Conservation (phyloP, 2,329 filamentous ascomycete genomes). For the Xylariomycetidae sp. region DNA sequence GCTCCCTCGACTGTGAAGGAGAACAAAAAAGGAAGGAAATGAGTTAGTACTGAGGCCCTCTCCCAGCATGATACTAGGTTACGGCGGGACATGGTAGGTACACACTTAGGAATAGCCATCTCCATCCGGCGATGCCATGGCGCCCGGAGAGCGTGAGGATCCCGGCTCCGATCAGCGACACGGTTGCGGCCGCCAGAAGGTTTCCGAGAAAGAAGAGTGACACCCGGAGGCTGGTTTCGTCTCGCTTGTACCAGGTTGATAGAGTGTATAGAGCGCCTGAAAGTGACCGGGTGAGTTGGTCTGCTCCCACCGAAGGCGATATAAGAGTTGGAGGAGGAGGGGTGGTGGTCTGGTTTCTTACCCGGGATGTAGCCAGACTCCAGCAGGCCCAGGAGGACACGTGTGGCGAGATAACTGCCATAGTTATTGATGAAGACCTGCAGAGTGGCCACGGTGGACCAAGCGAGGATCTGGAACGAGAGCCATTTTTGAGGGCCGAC, state of each 20-base stretch:
- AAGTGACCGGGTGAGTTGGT: too few relatives aligned
- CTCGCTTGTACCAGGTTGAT: slow-evolving; percentile 45
- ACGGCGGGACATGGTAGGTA: background rate
- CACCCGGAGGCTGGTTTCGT: slow-evolving; percentile 41
- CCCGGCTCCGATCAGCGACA: slow-evolving; percentile 42
- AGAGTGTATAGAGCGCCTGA: slow-evolving; percentile 47
- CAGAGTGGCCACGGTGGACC: slow-evolving; percentile 27
- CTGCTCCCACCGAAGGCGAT: too few relatives aligned
- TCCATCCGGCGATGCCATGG: slow-evolving; percentile 40
- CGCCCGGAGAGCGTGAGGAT: slow-evolving; percentile 40
- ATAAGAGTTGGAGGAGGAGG: too few relatives aligned
- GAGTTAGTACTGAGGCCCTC: background rate
- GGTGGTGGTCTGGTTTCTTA: too few relatives aligned
- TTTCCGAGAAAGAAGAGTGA: slow-evolving; percentile 50
- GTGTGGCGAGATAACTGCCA: slow-evolving; percentile 39
- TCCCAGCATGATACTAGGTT: too few relatives aligned
- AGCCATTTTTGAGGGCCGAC: slow-evolving; percentile 27
- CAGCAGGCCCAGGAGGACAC: slow-evolving; percentile 40
- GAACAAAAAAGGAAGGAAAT: background rate
- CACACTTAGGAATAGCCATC: slow-evolving; percentile 46
- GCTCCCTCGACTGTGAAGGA: slow-evolving; percentile 20
- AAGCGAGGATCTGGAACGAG: slow-evolving; percentile 26
- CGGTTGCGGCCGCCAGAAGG: slow-evolving; percentile 46
- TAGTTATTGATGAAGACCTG: slow-evolving; percentile 33
- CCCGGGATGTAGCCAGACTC: slow-evolving; percentile 50